Base-by-base conservation (phyloP, 305 asterid species). In the Stenogyne calaminthoides region DNA sequence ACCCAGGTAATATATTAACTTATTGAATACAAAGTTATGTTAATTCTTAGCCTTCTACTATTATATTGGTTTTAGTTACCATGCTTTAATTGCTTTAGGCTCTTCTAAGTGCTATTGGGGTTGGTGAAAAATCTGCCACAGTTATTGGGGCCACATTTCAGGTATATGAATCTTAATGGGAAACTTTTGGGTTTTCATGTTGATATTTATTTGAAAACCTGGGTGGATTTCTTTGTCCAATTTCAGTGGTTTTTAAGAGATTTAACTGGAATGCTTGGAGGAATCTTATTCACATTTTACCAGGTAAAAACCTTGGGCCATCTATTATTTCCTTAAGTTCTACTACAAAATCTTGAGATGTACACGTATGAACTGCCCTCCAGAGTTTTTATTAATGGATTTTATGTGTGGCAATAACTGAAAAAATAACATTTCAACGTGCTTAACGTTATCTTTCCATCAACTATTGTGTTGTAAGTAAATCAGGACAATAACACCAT, bases 231-330 rank as follows among this genome's bases (percentile, higher is more conserved):
- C 73, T 54, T 51, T 16, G 16, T 52, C 29, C 47, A 25, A 25
- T 68, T 60, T 47, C 92, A 92, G 98, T 95, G 98, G 99, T 95
- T 95, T 80, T 74, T 95, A 81, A 85, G 99, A 80, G 97, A 95
- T 85, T 86, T 95, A 76, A 89, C 98, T 39, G 98, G 99, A 80
- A 95, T 95, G 99, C 85, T 95, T 61, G 99, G 99, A 69, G 96
- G 98, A 47, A 74, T 95, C 76, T 75, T 94, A 57, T 94, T 94
- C 83, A 92, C 99, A 69, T 91, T 86, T 84, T 94, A 86, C 84
- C 99, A 88, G 99, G 98, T 94, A 52, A 46, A 25, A 25, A 25
- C 7, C 55, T 67, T 22, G 56, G 22, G 27, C 27, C 46, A 76
- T 60, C 65, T 60, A 40, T 61, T 14, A 27, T 61, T 76, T 61